phyloP scores from a whole-genome alignment of 2,329 filamentous ascomycete genomes.

The Aspergillus sp. region DNA sequence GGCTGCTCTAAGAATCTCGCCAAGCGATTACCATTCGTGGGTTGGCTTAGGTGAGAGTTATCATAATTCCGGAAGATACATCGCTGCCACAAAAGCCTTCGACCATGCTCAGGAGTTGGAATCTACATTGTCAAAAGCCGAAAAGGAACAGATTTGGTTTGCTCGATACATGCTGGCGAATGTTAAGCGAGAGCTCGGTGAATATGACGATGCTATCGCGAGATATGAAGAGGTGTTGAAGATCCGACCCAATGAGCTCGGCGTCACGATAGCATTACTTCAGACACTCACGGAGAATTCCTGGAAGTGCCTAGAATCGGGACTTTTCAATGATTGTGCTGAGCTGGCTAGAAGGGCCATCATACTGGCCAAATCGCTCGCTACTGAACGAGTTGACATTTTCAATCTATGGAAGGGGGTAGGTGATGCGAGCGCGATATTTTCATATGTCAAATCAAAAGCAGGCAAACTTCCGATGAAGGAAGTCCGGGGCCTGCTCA shows the following conservation, averaged over 20 bases:
- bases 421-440: constrained; percentile 83
- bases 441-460: constrained; percentile 73
- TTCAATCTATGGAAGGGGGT: constrained; percentile 97
- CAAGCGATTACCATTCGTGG: constrained; percentile 91
- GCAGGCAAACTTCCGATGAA: constrained; percentile 62
- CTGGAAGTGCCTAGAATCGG: constrained; percentile 73
- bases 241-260: constrained; percentile 71
- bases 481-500: constrained; percentile 58
- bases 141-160: constrained; percentile 79
- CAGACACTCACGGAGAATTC: constrained; percentile 85
- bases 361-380: constrained; percentile 63
- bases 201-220: constrained; percentile 77
- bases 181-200: constrained; percentile 86
- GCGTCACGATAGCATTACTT: constrained; percentile 81
- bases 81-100: constrained; percentile 91
- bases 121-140: constrained; percentile 53
- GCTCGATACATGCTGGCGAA: constrained; percentile 96
- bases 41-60: constrained; percentile 97
- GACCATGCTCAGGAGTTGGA: constrained; percentile 79
- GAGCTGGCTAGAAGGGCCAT: constrained; percentile 70
- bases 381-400: constrained; percentile 61
- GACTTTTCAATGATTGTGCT: constrained; percentile 80
- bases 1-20: constrained; percentile 77
- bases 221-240: constrained; percentile 74
- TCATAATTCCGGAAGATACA: constrained; percentile 86